Conservation (phyloP, 2,329 filamentous ascomycete species). For the Arthrocladium fulminans region DNA sequence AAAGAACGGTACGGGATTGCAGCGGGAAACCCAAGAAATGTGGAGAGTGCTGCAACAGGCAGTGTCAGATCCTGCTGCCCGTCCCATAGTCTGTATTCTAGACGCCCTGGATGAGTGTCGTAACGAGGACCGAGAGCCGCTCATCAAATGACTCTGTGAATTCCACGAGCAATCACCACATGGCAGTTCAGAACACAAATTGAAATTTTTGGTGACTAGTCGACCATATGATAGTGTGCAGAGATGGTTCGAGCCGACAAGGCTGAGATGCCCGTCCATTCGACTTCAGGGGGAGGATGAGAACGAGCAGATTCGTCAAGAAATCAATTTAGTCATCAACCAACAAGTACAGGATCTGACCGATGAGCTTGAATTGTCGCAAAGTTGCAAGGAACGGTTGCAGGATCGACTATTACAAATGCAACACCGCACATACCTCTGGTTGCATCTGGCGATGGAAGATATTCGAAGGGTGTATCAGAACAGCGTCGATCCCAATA, state of each 20-base stretch:
- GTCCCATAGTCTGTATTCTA: constrained; percentile 20
- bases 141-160: constrained; percentile 10
- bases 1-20: constrained; percentile 15
- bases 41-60: constrained; percentile 15
- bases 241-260: constrained; percentile 14
- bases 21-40: constrained; percentile 12
- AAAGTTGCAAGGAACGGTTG: background rate
- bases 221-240: constrained; percentile 23
- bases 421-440: constrained; percentile 25
- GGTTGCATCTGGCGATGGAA: constrained; percentile 21
- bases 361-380: background rate
- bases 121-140: constrained; percentile 8
- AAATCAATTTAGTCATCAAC: constrained; percentile 22
- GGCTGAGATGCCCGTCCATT: constrained; percentile 9
- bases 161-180: constrained; percentile 5
- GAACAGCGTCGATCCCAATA: constrained; percentile 11
- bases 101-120: constrained; percentile 25
- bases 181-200: background rate
- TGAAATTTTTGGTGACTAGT: constrained; percentile 24
- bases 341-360: constrained; percentile 12
- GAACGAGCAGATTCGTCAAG: constrained; percentile 15
- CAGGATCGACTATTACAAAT: constrained; percentile 9
- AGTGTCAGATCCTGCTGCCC: constrained; percentile 6
- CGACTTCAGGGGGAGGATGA: constrained; percentile 17
- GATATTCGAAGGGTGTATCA: constrained; percentile 11